These are phyloP conservation scores for Vitis hybrid DNA, from an alignment of 177 flowering plant genomes.

Conservation along the genomic window DNA sequence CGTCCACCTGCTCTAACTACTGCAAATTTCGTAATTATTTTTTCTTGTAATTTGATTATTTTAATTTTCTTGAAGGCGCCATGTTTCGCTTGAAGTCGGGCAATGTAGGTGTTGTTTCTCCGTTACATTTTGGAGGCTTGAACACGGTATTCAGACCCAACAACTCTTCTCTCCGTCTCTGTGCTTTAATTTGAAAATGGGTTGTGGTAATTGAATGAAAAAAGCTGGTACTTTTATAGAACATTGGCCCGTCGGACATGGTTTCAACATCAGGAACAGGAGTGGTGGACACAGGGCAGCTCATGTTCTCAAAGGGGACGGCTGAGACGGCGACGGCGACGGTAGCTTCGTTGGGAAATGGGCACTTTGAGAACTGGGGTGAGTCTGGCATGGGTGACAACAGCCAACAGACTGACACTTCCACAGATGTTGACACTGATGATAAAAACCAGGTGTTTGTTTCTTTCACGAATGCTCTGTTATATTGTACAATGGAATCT, in stretches of 20 bases:
- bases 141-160: constrained; percentile 36
- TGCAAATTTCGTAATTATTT: background rate
- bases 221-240: constrained; percentile 14
- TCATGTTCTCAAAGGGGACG: constrained; percentile 34
- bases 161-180: constrained; percentile 2
- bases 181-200: constrained; percentile 2
- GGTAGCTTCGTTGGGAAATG: constrained; percentile 30
- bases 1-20: background rate
- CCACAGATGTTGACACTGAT: constrained; percentile 78
- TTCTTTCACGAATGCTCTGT: background rate
- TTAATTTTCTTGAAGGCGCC: constrained; percentile 32
- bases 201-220: background rate
- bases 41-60: constrained; percentile 1
- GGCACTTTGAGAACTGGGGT: constrained; percentile 66
- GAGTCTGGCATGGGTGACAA: constrained; percentile 71
- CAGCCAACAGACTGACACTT: constrained; percentile 82
- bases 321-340: background rate
- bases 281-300: constrained; percentile 40
- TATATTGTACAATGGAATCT: too few relatives aligned
- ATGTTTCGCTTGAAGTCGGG: constrained; percentile 42
- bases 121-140: constrained; percentile 45
- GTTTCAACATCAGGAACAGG: constrained; percentile 16
- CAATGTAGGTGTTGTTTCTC: constrained; percentile 34
- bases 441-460: constrained; percentile 58
- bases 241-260: constrained; percentile 21